phyloP scores from a whole-genome alignment of 768 basidiomycete genomes.

The Russula griseocarnosa region DNA sequence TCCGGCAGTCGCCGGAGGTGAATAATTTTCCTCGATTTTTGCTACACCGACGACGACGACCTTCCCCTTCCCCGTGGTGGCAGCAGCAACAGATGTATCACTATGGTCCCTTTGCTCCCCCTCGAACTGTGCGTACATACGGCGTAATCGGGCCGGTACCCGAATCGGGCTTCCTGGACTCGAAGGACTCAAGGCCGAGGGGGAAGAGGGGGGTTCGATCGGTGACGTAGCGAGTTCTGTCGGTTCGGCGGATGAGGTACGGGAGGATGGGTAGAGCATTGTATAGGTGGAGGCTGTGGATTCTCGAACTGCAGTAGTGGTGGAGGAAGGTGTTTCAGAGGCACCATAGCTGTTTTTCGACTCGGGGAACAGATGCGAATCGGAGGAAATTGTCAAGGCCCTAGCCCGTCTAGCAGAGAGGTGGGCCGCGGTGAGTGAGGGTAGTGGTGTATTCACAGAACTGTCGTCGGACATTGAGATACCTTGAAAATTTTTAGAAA shows the following conservation, averaged over 20 bases:
- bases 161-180: constrained; percentile 12
- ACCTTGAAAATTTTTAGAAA: constrained; percentile 1
- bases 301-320: constrained; percentile 6
- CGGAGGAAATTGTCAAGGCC: constrained; percentile 5
- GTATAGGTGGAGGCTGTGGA: constrained; percentile 13
- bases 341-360: background rate
- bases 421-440: background rate
- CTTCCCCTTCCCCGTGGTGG: background rate
- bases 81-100: background rate
- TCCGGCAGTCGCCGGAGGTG: background rate
- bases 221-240: constrained; percentile 5
- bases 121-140: constrained; percentile 4
- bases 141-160: constrained; percentile 21
- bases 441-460: constrained; percentile 6
- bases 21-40: background rate
- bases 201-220: background rate
- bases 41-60: background rate
- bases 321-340: background rate
- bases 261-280: constrained; percentile 5
- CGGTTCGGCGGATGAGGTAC: constrained; percentile 15
- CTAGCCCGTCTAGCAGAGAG: background rate
- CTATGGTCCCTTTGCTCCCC: background rate
- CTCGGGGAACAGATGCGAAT: constrained; percentile 7
- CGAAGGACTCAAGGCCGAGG: background rate
- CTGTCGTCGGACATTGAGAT: constrained; percentile 17